These are phyloP conservation scores for Penicillium sp. DNA, from an alignment of 2,329 filamentous ascomycete species.

Conservation along the genomic window DNA sequence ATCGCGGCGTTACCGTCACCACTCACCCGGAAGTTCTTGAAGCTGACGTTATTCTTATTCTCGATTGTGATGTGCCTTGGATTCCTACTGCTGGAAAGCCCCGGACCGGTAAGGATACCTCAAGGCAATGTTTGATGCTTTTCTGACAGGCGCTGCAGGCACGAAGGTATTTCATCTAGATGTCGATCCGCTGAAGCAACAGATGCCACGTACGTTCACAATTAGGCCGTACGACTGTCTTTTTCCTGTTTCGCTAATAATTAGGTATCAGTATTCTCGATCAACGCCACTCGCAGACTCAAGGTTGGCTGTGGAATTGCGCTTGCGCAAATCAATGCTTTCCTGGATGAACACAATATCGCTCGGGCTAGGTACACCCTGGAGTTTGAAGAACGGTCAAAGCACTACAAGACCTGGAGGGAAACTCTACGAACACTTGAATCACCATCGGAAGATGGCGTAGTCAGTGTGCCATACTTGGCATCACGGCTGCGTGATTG, in stretches of 20 bases:
- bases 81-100: constrained; percentile 69
- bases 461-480: constrained; percentile 52
- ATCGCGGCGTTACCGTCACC: constrained; percentile 69
- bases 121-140: rapidly evolving
- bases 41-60: constrained; percentile 76
- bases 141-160: constrained; percentile 28
- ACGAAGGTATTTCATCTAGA: constrained; percentile 64
- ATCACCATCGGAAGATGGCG: not conserved
- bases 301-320: constrained; percentile 45
- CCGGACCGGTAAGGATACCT: not conserved
- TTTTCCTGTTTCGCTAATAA: constrained; percentile 22
- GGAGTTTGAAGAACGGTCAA: constrained; percentile 7
- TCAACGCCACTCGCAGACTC: constrained; percentile 40
- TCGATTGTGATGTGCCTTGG: constrained; percentile 90
- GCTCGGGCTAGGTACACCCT: not conserved
- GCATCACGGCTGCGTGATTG: constrained; percentile 52
- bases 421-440: constrained; percentile 3
- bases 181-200: constrained; percentile 63
- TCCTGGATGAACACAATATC: constrained; percentile 7
- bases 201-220: constrained; percentile 69
- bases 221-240: constrained; percentile 26
- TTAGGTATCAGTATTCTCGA: constrained; percentile 40
- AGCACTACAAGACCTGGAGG: constrained; percentile 10
- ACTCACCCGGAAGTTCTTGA: constrained; percentile 67
- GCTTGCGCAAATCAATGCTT: constrained; percentile 48